Conservation (phyloP, 139 green algal species). For the Micractinium conductrix region DNA sequence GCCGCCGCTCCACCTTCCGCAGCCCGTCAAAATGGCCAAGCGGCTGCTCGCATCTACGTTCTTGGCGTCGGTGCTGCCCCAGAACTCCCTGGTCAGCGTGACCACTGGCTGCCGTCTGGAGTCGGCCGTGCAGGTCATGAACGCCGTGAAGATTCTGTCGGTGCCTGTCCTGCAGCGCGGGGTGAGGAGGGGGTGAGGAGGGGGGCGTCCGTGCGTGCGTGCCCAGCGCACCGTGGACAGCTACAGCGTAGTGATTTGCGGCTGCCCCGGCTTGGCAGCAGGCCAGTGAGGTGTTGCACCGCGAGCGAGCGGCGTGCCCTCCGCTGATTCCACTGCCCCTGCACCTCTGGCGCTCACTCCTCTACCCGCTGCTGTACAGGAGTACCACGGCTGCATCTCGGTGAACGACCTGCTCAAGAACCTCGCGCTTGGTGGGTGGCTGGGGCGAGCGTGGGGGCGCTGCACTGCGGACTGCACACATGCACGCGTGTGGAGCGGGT, state of each 20-base stretch:
- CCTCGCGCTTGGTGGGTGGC: neutral
- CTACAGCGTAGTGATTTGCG: too few relatives aligned
- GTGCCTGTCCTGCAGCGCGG: conserved; percentile 46
- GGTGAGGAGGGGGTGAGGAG: neutral
- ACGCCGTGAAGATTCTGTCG: conserved; percentile 34
- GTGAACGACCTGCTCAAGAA: conserved; percentile 30
- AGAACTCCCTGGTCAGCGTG: neutral
- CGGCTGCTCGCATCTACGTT: neutral
- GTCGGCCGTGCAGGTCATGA: conserved; percentile 6
- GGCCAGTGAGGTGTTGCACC: too few relatives aligned
- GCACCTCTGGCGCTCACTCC: neutral
- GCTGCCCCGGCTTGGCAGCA: too few relatives aligned
- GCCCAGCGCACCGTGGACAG: too few relatives aligned
- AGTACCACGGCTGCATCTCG: conserved; percentile 39
- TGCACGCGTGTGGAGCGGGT: too few relatives aligned
- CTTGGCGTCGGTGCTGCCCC: neutral
- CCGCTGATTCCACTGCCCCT: neutral
- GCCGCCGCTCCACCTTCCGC: too few relatives aligned
- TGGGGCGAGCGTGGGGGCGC: too few relatives aligned
- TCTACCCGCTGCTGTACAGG: neutral
- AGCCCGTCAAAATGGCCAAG: neutral
- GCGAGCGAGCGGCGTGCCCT: too few relatives aligned
- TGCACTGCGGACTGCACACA: too few relatives aligned
- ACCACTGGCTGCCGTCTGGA: neutral
- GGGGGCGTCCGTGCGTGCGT: too few relatives aligned